phyloP scores from a whole-genome alignment of 768 basidiomycete species.

The Neoboletus subvelutipes region DNA sequence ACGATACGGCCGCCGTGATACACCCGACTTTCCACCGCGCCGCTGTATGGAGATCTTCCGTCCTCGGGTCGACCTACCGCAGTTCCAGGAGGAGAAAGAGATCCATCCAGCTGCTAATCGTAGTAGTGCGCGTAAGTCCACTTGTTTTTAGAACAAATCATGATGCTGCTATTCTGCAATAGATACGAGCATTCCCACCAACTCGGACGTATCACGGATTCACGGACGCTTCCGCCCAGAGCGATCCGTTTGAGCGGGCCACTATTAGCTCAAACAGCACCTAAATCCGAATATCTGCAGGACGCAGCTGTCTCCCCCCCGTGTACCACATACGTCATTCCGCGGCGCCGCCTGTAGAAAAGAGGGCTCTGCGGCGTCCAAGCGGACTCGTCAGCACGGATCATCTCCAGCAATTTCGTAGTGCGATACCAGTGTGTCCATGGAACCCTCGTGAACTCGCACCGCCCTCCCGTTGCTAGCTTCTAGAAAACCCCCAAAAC shows the following conservation, averaged over 20 bases:
- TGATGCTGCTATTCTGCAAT: conserved; percentile 1
- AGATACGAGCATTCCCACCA: conserved; percentile 1
- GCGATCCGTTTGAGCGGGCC: not conserved
- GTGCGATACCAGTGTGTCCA: not conserved
- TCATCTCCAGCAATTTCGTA: not conserved
- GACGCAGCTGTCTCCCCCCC: not conserved
- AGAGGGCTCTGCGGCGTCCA: no score
- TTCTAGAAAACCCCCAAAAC: not conserved
- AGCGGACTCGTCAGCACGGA: not conserved
- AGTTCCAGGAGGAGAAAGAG: not conserved
- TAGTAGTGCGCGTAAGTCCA: not conserved
- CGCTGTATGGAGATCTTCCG: not conserved
- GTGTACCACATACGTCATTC: not conserved
- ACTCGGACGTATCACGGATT: not conserved
- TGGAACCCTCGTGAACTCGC: not conserved
- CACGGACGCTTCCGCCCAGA: not conserved
- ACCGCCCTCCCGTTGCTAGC: not conserved
- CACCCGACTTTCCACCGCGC: not conserved
- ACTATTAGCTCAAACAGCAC: not conserved
- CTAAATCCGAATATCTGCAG: not conserved
- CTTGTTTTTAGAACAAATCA: not conserved
- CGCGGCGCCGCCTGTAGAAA: no score
- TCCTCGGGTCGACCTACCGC: not conserved
- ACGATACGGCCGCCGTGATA: not conserved
- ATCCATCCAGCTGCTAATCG: not conserved